phyloP scores from a whole-genome alignment of 1,284 basidiomycete species.

The Trametes hirsuta region DNA sequence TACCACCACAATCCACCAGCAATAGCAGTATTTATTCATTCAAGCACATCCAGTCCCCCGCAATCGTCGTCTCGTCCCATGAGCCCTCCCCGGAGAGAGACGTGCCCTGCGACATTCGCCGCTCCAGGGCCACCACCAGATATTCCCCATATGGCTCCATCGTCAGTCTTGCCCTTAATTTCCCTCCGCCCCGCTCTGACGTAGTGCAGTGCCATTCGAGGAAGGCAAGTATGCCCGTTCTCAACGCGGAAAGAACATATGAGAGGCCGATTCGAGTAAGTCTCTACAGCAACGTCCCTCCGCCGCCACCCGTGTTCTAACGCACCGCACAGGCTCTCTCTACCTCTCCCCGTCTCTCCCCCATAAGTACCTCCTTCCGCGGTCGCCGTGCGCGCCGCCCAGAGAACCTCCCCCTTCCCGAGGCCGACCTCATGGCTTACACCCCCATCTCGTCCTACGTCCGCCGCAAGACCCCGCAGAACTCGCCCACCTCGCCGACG shows the following conservation, averaged over 20 bases:
- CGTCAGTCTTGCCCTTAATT: constrained; percentile 44
- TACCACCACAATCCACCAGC: constrained; percentile 24
- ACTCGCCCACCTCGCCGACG: constrained; percentile 68
- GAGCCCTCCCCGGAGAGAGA: constrained; percentile 26
- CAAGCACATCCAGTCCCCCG: constrained; percentile 18
- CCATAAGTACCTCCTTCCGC: constrained; percentile 34
- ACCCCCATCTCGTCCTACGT: constrained; percentile 79
- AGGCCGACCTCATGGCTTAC: constrained; percentile 44
- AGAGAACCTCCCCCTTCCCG: constrained; percentile 34
- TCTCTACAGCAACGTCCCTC: not conserved
- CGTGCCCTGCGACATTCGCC: constrained; percentile 32
- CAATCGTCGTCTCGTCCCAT: constrained; percentile 25
- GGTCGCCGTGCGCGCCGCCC: constrained; percentile 27
- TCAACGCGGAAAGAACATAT: constrained; percentile 29
- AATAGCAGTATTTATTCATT: constrained; percentile 24
- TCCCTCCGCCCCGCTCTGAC: constrained; percentile 8
- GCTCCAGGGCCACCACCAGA: constrained; percentile 39
- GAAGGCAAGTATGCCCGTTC: constrained; percentile 39
- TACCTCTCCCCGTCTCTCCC: constrained; percentile 49
- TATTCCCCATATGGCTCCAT: constrained; percentile 67
- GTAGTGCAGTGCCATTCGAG: constrained; percentile 34
- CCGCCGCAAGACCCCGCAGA: constrained; percentile 73
- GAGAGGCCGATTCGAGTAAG: constrained; percentile 36
- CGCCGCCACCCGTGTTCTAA: constrained; percentile 3
- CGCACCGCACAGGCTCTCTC: constrained; percentile 39